These are phyloP conservation scores for Solanum medicagineum DNA, from an alignment of 257 asterid species.

Conservation along the genomic window DNA sequence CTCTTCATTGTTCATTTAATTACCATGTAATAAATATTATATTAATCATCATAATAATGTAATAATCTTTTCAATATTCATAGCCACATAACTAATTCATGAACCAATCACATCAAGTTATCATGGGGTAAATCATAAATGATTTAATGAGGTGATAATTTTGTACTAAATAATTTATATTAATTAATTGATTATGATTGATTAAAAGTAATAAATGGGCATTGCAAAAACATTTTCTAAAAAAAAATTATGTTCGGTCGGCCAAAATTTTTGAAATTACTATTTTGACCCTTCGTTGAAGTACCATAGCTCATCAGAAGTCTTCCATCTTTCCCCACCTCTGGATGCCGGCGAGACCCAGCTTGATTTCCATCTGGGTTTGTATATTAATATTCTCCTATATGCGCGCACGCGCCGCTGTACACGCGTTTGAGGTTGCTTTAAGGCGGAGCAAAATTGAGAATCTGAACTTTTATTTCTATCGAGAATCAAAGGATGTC, in stretches of 20 bases:
- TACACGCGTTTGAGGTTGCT: background rate
- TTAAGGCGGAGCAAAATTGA: background rate
- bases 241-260: too few species aligned
- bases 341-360: background rate
- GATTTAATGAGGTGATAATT: too few species aligned
- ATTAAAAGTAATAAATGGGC: too few species aligned
- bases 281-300: background rate
- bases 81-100: too few species aligned
- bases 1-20: background rate
- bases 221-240: too few species aligned
- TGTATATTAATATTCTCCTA: background rate
- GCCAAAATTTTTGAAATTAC: background rate
- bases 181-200: too few species aligned
- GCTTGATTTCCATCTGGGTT: background rate
- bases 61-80: too few species aligned
- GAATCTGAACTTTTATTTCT: background rate
- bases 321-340: background rate
- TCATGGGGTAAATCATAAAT: too few species aligned
- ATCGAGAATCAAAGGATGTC: slow-evolving; percentile 29
- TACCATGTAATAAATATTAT: background rate
- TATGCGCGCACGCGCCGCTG: background rate
- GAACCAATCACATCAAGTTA: too few species aligned
- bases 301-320: background rate
- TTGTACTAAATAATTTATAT: too few species aligned
- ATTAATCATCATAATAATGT: too few species aligned